These are phyloP conservation scores for Spiraea crenata DNA, from an alignment of 331 rosid genomes.

Conservation along the genomic window DNA sequence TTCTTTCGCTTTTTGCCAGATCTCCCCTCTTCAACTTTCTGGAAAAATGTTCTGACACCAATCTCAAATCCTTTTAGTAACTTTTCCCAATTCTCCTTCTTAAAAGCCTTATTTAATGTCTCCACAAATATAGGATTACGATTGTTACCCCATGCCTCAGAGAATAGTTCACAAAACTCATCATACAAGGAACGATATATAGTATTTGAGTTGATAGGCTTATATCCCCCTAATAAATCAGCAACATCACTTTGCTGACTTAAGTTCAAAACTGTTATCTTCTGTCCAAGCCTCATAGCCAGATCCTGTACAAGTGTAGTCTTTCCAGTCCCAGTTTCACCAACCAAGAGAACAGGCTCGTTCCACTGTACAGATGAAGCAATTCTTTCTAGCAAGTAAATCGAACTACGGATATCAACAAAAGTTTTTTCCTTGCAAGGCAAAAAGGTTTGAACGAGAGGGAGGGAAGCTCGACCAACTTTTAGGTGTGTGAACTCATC, in stretches of 20 bases:
- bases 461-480: conserved; percentile 76
- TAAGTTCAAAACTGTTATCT: conserved; percentile 85
- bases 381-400: conserved; percentile 71
- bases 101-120: conserved; percentile 33
- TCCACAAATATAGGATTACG: conserved; percentile 30
- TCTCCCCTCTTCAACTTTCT: conserved; percentile 42
- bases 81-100: conserved; percentile 53
- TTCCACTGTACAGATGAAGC: conserved; percentile 81
- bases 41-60: conserved; percentile 31
- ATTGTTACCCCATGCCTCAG: conserved; percentile 23
- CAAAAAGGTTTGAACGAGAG: conserved; percentile 23
- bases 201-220: conserved; percentile 66
- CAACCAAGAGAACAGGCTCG: conserved; percentile 93
- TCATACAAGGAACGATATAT: conserved; percentile 49
- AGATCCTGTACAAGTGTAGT: conserved; percentile 91
- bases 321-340: conserved; percentile 99
- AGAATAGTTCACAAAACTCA: conserved; percentile 62
- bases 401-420: conserved; percentile 73
- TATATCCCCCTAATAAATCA: conserved; percentile 89
- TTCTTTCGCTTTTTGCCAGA: conserved; percentile 57
- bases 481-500: conserved; percentile 29
- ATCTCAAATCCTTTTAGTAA: conserved; percentile 45
- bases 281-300: conserved; percentile 82
- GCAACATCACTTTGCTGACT: conserved; percentile 97
- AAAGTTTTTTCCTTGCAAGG: conserved; percentile 40